These are phyloP conservation scores for Pichia nakasei DNA, from an alignment of 805 yeast genomes.

Conservation along the genomic window DNA sequence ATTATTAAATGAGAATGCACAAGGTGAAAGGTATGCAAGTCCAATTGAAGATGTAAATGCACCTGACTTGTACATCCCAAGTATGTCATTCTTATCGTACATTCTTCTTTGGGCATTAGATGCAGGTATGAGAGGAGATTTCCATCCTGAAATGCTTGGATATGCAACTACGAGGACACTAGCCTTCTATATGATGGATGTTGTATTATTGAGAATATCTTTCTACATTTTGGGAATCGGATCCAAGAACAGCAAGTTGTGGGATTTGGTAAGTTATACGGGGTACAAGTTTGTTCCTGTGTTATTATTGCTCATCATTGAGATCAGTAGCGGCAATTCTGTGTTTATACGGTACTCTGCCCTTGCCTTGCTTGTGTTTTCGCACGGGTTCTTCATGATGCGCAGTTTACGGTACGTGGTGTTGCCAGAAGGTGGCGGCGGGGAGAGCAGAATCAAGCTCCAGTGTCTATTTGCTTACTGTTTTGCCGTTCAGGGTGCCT, in stretches of 20 bases:
- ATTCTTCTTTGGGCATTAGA: slow-evolving; percentile 74
- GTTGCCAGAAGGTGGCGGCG: slow-evolving; percentile 52
- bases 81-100: slow-evolving; percentile 87
- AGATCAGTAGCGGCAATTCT: slow-evolving; percentile 29
- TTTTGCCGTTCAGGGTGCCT: slow-evolving; percentile 65
- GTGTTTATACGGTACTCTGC: slow-evolving; percentile 27
- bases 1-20: slow-evolving; percentile 25
- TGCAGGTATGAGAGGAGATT: slow-evolving; percentile 79
- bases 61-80: slow-evolving; percentile 92
- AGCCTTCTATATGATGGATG: slow-evolving; percentile 73
- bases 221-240: slow-evolving; percentile 69
- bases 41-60: slow-evolving; percentile 88
- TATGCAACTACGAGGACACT: slow-evolving; percentile 77
- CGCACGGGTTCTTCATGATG: slow-evolving; percentile 59
- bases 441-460: slow-evolving; percentile 64
- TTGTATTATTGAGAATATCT: slow-evolving; percentile 67
- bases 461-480: slow-evolving; percentile 83
- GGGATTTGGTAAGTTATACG: slow-evolving; percentile 82
- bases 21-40: slow-evolving; percentile 43
- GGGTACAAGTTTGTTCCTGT: slow-evolving; percentile 92
- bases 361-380: slow-evolving; percentile 38
- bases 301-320: slow-evolving; percentile 45
- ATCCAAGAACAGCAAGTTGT: slow-evolving; percentile 42
- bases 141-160: slow-evolving; percentile 90
- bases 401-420: slow-evolving; percentile 63